These are phyloP conservation scores for Collybiopsis confluens DNA, from an alignment of 768 basidiomycete species.

Conservation along the genomic window DNA sequence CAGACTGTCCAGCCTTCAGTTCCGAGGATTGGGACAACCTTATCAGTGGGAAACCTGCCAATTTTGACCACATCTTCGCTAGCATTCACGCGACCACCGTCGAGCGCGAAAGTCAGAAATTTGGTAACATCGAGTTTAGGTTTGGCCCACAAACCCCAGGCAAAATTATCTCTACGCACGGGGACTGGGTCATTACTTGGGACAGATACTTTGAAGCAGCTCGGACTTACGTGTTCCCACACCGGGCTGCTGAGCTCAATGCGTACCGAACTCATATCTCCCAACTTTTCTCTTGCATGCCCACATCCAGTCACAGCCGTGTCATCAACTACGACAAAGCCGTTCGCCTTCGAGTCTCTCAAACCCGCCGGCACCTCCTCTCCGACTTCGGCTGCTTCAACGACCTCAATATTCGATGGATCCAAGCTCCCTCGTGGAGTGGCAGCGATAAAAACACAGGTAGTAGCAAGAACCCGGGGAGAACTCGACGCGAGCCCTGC, in stretches of 20 bases:
- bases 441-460: too few relatives aligned
- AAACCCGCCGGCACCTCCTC: slow-evolving; percentile 4
- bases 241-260: slow-evolving; percentile 1
- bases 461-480: too few relatives aligned
- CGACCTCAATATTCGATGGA: not conserved
- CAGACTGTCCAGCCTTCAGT: not conserved
- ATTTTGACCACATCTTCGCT: slow-evolving; percentile 1
- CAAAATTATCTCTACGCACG: slow-evolving; percentile 5
- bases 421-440: not conserved
- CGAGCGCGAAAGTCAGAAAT: not conserved
- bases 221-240: slow-evolving; percentile 3
- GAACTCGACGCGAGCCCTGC: too few relatives aligned
- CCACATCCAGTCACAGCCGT: not conserved
- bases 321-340: slow-evolving; percentile 12
- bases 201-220: too few relatives aligned
- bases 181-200: slow-evolving; percentile 10
- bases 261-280: slow-evolving; percentile 5
- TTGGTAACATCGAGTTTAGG: slow-evolving; percentile 11
- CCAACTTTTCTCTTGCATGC: slow-evolving; percentile 1
- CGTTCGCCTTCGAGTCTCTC: not conserved
- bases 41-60: not conserved
- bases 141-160: slow-evolving; percentile 6
- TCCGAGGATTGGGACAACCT: slow-evolving; percentile 1
- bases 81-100: not conserved
- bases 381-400: slow-evolving; percentile 2